A percentile compares a stretch with the other conserved stretches of the same genome.
Evolutionary conservation across 202 grass and related monocot species (phyloP).

Genomic region (Zoysia matrella): DNA sequence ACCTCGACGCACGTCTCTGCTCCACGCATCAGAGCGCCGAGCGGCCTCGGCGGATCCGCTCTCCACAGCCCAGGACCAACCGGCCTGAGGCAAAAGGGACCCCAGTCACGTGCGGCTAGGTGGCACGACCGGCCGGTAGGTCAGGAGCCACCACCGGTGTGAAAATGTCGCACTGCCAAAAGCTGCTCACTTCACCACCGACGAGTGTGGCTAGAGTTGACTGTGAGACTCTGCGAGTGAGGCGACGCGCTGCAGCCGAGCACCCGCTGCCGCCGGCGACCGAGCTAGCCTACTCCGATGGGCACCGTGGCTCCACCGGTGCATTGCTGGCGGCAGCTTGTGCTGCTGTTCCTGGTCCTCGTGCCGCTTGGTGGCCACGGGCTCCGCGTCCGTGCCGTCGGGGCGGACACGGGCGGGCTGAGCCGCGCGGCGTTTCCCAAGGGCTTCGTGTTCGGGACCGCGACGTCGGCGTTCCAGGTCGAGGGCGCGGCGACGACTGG

Average conservation of each 20-base stretch:
- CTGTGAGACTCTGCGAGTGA: background rate
- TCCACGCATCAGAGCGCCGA: background rate
- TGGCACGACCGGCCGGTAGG: background rate
- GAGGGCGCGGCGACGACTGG: constrained; percentile 68
- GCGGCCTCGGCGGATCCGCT: background rate
- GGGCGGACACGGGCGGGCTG: constrained; percentile 47
- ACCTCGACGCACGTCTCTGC: constrained; percentile 25
- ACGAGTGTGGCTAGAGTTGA: background rate
- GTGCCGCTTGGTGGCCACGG: constrained; percentile 8
- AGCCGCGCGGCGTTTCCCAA: constrained; percentile 64
- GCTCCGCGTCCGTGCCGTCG: constrained; percentile 8
- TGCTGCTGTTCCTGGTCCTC: constrained; percentile 1
- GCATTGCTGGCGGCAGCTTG: background rate
- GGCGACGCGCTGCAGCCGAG: background rate
- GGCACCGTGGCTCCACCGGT: background rate
- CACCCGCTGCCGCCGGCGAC: background rate
- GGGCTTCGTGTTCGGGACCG: constrained; percentile 80
- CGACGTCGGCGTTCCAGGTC: constrained; percentile 82
- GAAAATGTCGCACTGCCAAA: constrained; percentile 11
- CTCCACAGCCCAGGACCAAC: background rate
- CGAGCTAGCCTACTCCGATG: background rate
- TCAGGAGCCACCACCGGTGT: background rate
- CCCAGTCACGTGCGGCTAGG: background rate
- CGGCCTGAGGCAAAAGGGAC: background rate
- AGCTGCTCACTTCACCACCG: background rate